Percentiles rank a stretch among this genome's conserved stretches.
Evolutionary conservation across 2,329 filamentous ascomycete species (phyloP).

Genomic region (Rhinocladiella mackenziei): DNA sequence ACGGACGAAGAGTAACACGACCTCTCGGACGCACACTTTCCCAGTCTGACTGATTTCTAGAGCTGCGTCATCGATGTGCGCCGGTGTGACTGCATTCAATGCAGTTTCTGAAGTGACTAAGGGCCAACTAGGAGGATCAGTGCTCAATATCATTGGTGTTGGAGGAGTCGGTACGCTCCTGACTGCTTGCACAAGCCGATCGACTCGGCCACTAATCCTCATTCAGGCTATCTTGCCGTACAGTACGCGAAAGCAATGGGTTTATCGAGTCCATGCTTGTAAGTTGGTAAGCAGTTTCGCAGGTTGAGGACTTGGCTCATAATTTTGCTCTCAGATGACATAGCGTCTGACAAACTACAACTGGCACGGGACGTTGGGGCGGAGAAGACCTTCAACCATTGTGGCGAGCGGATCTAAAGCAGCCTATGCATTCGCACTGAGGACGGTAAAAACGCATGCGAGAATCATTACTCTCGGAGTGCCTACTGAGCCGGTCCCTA

Average conservation of each 20-base stretch:
- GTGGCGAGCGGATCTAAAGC: neutral
- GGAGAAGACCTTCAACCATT: neutral
- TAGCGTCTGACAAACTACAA: neutral
- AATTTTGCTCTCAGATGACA: too few species aligned
- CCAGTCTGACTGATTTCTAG: too few species aligned
- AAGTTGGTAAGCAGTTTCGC: too few species aligned
- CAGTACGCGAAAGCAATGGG: constrained; percentile 1
- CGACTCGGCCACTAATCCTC: too few species aligned
- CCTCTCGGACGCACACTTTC: too few species aligned
- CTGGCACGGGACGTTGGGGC: neutral
- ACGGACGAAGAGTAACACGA: constrained; percentile 2
- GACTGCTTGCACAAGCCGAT: too few species aligned
- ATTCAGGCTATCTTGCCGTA: neutral
- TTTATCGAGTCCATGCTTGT: neutral
- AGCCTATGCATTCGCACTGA: neutral
- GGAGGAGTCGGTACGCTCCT: too few species aligned
- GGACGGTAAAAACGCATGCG: neutral
- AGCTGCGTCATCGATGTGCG: neutral
- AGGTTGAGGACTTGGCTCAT: too few species aligned
- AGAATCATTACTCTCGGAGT: constrained; percentile 1
- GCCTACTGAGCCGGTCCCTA: neutral
- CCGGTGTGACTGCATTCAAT: neutral
- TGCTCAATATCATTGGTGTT: neutral
- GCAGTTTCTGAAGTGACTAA: neutral
- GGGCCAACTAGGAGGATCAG: neutral